Conservation (phyloP, 148 eudicot species). For the Heliosperma pusillum region DNA sequence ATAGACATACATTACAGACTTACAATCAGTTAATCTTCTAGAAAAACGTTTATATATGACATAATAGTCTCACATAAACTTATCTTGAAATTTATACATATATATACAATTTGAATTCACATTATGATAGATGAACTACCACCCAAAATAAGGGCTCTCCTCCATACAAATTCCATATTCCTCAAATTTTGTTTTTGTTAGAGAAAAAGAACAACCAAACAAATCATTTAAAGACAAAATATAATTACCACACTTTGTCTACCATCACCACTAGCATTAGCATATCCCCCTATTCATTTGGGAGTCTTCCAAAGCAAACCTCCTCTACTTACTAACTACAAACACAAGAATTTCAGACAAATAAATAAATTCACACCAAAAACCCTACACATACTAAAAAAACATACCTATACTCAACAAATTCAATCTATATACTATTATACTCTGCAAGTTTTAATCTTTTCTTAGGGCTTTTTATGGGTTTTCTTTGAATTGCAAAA, state of each 20-base stretch:
- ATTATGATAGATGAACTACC: background rate
- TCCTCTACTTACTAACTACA: conserved; percentile 12
- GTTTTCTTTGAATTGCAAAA: conserved; percentile 48
- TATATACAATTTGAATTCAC: too few species aligned
- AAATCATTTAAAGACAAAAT: conserved; percentile 61
- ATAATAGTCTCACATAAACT: too few species aligned
- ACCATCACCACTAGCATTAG: conserved; percentile 21
- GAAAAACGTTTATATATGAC: too few species aligned
- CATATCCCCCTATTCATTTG: conserved; percentile 18
- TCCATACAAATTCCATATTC: conserved; percentile 78
- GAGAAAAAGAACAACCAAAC: conserved; percentile 29
- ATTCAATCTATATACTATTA: background rate
- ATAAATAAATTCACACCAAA: background rate
- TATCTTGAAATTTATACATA: too few species aligned
- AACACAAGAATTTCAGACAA: background rate
- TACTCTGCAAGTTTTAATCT: conserved; percentile 7
- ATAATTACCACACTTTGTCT: conserved; percentile 52
- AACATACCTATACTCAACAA: conserved; percentile 4
- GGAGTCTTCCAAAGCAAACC: conserved; percentile 31
- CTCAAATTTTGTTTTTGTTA: conserved; percentile 24
- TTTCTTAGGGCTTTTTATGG: conserved; percentile 39
- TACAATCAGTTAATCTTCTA: too few species aligned
- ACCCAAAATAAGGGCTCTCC: conserved; percentile 34
- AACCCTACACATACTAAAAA: conserved; percentile 2
- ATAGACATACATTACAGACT: too few species aligned